Evolutionary conservation across 2,329 filamentous ascomycete genomes (phyloP), one percentile per base, ranked within the genome.

Genomic region (Pezicula carpinea): DNA sequence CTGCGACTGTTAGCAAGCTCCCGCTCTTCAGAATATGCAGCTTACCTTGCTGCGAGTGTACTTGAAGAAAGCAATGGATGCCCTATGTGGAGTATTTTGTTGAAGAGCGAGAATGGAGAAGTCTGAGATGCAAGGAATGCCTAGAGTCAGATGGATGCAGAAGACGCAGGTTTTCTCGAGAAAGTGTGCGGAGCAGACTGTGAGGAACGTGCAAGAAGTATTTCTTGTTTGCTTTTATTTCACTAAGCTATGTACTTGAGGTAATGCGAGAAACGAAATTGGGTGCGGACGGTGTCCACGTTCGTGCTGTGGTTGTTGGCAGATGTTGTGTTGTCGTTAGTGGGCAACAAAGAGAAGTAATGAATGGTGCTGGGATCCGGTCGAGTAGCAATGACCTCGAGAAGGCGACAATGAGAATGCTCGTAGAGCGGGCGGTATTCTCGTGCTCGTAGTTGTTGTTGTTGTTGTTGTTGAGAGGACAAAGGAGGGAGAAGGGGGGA

Each of bases 181-280:
- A 40, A 26, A 56, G 44, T 56, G 52, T 58, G 59, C 53, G 53
- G 53, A 58, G 59, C 59, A 61, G 59, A 62, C 58, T 62, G 57
- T 57, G 53, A 43, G 49, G 50, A 59, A 61, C 48, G 44, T 55
- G 53, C 53, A 54, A 57, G 51, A 55, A 39, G 35, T 43, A 18
- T 48, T 56, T 57, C 55, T 53, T 61, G 57, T 54, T 71, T 70
- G 66, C 74, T 65, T 69, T 73, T 64, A 72, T 71, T 74, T 74
- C 66, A 69, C 68, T 74, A 73, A 67, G 66, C 70, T 73, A 63
- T 68, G 53, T 47, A 48, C 49, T 50, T 44, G 42, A 39, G 26
- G 46, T 44, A 39, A 48, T 40, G 52, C 51, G 53, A 57, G 44
- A 55, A 56, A 52, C 55, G 53, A 56, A 53, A 55, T 46, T 42